Conservation (phyloP, 306 rosid species). For the Myrica gale region DNA sequence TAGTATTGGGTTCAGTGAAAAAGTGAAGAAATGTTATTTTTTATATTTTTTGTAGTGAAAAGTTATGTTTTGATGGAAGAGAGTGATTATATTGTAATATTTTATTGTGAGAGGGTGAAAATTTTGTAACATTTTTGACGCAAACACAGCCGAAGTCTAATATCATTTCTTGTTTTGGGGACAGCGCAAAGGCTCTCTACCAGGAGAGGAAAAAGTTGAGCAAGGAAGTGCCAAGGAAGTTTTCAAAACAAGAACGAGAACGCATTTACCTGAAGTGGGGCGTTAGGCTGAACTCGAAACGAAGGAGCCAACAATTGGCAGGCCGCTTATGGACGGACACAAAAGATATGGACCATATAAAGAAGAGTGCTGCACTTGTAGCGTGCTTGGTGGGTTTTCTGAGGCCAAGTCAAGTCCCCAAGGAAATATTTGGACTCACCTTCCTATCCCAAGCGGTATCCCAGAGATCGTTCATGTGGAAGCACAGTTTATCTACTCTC, state of each 20-base stretch:
- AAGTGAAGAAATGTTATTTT: too few species aligned
- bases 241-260: constrained; percentile 54
- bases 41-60: too few species aligned
- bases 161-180: neutral
- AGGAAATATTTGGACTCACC: constrained; percentile 57
- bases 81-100: too few species aligned
- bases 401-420: constrained; percentile 43
- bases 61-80: too few species aligned
- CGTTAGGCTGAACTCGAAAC: constrained; percentile 54
- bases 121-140: too few species aligned
- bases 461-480: constrained; percentile 43
- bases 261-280: constrained; percentile 67
- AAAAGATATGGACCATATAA: constrained; percentile 50
- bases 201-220: constrained; percentile 81
- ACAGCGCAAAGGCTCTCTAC: constrained; percentile 55
- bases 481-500: constrained; percentile 39
- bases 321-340: constrained; percentile 58
- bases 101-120: too few species aligned
- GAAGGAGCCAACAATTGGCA: constrained; percentile 70
- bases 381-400: constrained; percentile 67
- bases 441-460: constrained; percentile 42
- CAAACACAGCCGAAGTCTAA: too few species aligned
- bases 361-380: constrained; percentile 71
- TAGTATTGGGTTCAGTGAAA: too few species aligned
- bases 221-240: constrained; percentile 64